Evolutionary conservation across 805 yeast genomes (phyloP), one percentile per base, ranked within the genome.

Genomic region (Vanderwaltozyma tropicalis): DNA sequence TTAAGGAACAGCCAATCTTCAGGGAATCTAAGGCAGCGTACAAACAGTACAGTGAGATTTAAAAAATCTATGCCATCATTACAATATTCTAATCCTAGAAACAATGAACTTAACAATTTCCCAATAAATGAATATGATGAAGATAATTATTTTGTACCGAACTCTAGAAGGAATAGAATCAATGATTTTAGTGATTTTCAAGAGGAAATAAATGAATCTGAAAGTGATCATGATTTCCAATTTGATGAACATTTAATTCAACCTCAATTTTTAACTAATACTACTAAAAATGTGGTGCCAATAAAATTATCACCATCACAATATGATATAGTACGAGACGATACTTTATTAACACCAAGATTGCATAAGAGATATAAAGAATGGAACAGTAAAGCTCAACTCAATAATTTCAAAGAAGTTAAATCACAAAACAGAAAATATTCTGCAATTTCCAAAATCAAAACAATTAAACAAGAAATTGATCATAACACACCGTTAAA

Each of bases 401-500:
- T 51, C 11, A 50, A 49, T n/a, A 40, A 44, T 13, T 52, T 52
- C 39, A 50, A 41, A 40, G 57, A 53, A 31, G 31, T n/a, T 13
- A 19, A 31, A 21, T 18, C 17, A 14, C 15, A 30, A 14, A 15
- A 4, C 29, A 19, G 22, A 29, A 11, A 34, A 20, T 22, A 28
- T 20, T 33, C 24, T 22, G 17, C 17, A 11, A 25, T 40, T 3
- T 49, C 49, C 13, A 44, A 49, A 32, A 52, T 53, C n/a, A 47
- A 48, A 40, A 54, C 55, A 8, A 55, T 58, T 18, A 58, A 56
- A 38, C 61, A 58, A 45, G 58, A 55, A 27, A 56, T 58, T 11
- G 63, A 56, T 35, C 49, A 48, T 22, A 54, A 58, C 37, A 55
- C 61, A 6, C 62, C 61, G 3, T 44, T 55, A 19, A 52, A 53